Conservation (phyloP, 768 basidiomycete genomes). For the Suillus plorans region DNA sequence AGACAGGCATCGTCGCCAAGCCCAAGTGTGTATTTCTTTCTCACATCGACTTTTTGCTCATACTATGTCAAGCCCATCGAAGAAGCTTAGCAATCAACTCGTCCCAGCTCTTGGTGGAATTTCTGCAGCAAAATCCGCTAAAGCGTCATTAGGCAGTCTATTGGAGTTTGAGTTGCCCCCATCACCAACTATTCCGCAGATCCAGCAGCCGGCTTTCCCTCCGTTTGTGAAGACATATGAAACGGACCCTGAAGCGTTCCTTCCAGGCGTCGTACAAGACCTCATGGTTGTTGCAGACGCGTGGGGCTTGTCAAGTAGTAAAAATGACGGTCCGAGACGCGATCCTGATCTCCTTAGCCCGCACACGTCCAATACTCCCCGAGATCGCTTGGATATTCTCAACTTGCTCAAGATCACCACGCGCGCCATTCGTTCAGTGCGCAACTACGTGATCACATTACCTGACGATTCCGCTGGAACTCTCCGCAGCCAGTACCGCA, state of each 20-base stretch:
- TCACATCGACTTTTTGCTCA: conserved; percentile 12
- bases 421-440: conserved; percentile 74
- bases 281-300: conserved; percentile 59
- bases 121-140: conserved; percentile 38
- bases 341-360: conserved; percentile 23
- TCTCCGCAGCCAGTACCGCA: conserved; percentile 58
- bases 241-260: conserved; percentile 73
- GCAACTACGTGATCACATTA: conserved; percentile 80
- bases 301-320: conserved; percentile 50
- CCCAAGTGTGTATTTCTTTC: conserved; percentile 55
- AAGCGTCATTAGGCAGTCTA: conserved; percentile 41
- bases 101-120: conserved; percentile 77
- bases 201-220: conserved; percentile 44
- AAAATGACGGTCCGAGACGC: conserved; percentile 8
- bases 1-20: conserved; percentile 75
- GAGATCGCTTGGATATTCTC: conserved; percentile 56
- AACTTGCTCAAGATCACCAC: conserved; percentile 76
- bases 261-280: conserved; percentile 77
- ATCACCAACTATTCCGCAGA: conserved; percentile 56
- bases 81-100: conserved; percentile 58
- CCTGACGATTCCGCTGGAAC: conserved; percentile 70
- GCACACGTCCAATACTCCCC: conserved; percentile 11
- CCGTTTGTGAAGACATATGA: conserved; percentile 65
- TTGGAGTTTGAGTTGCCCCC: conserved; percentile 66
- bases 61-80: conserved; percentile 33